phyloP scores from a whole-genome alignment of 2,329 filamentous ascomycete species.

The Claviceps arundinis region DNA sequence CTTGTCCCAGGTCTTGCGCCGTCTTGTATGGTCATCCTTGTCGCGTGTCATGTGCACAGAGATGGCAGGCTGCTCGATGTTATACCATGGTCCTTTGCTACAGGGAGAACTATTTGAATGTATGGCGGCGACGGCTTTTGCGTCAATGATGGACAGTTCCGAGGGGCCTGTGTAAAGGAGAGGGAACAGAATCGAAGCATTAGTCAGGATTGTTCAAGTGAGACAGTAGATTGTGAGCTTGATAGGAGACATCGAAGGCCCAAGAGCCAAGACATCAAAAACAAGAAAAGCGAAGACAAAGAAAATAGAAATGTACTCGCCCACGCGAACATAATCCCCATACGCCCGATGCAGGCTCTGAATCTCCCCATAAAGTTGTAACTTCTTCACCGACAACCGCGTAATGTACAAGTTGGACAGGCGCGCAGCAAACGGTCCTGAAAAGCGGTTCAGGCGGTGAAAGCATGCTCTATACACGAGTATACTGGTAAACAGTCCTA shows the following conservation, averaged over 20 bases:
- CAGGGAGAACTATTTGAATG: conserved; percentile 16
- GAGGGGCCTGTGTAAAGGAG: conserved; percentile 11
- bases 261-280: neutral
- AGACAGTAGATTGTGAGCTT: no score
- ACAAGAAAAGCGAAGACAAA: neutral
- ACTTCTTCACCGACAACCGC: conserved; percentile 9
- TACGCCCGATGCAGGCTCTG: conserved; percentile 15
- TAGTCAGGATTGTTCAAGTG: no score
- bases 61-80: conserved; percentile 15
- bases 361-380: conserved; percentile 14
- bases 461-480: conserved; percentile 11
- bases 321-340: conserved; percentile 18
- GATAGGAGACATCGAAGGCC: neutral
- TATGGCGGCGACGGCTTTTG: conserved; percentile 15
- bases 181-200: neutral
- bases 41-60: conserved; percentile 19
- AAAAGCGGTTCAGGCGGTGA: conserved; percentile 15
- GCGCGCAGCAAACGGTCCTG: conserved; percentile 14
- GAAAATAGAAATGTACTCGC: conserved; percentile 4
- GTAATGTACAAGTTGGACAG: conserved; percentile 15
- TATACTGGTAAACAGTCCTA: conserved; percentile 7
- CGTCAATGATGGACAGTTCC: conserved; percentile 19
- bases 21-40: conserved; percentile 15
- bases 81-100: conserved; percentile 21
- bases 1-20: conserved; percentile 21